A percentile compares a stretch with the other conserved stretches of the same genome.
These are phyloP conservation scores for Eruca vesicaria DNA, from an alignment of 441 rosid genomes.

Conservation along the genomic window DNA sequence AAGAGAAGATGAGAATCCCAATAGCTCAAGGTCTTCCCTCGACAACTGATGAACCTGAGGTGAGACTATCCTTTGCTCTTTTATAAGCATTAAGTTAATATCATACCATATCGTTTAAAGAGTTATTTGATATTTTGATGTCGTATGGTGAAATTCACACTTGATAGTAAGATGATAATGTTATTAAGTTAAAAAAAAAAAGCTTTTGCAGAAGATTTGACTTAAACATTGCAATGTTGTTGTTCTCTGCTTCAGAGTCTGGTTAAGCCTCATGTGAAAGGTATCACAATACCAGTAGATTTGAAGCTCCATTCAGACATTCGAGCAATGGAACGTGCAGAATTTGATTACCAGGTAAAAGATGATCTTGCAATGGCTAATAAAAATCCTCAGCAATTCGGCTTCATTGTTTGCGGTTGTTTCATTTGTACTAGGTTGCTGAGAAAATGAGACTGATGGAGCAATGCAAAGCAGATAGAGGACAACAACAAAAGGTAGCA, in stretches of 20 bases:
- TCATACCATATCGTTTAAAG: not conserved
- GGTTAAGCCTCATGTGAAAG: constrained; percentile 74
- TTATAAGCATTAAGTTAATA: not conserved
- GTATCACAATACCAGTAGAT: constrained; percentile 66
- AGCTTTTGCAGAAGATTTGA: not conserved
- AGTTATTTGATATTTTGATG: not conserved
- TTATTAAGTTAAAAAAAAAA: not conserved
- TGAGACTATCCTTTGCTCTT: constrained; percentile 19
- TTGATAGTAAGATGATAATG: not conserved
- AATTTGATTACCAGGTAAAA: constrained; percentile 83
- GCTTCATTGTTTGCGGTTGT: not conserved
- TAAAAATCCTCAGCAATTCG: not conserved
- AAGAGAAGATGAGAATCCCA: constrained; percentile 66
- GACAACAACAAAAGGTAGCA: constrained; percentile 72
- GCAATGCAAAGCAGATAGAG: constrained; percentile 83
- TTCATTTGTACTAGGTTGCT: constrained; percentile 49
- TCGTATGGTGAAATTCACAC: not conserved
- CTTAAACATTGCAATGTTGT: not conserved
- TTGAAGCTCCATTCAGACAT: constrained; percentile 71
- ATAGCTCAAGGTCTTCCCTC: constrained; percentile 93
- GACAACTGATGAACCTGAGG: constrained; percentile 98
- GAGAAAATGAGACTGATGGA: constrained; percentile 73
- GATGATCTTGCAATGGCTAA: not conserved
- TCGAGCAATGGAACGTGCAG: constrained; percentile 84
- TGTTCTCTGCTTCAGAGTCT: constrained; percentile 47